Percentiles rank a stretch among this genome's conserved stretches.
Evolutionary conservation across 345 rosid genomes (phyloP).

Genomic region (Syzygium oleosum): DNA sequence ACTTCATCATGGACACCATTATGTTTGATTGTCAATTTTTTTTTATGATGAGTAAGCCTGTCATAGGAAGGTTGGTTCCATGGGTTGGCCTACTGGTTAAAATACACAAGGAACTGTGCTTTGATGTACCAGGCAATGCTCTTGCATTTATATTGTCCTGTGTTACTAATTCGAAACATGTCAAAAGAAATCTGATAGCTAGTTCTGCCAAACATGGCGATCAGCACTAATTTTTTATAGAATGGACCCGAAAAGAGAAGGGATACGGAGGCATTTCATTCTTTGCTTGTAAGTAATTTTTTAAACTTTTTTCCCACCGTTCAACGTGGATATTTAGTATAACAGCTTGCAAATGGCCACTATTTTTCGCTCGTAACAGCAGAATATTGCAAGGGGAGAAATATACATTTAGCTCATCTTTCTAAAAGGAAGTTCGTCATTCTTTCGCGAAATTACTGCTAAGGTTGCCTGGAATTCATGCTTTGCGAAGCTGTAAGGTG

Average conservation of each 20-base stretch:
- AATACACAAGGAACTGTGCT: not conserved
- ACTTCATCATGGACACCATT: not conserved
- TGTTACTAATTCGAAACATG: not conserved
- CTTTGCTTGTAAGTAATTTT: not conserved
- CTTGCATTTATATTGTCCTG: not conserved
- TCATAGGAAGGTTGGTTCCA: not conserved
- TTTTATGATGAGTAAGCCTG: not conserved
- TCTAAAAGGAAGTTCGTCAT: not conserved
- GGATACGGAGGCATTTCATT: not conserved
- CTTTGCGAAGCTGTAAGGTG: not conserved
- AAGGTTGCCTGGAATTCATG: not conserved
- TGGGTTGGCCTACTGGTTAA: not conserved
- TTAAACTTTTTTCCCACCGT: not conserved
- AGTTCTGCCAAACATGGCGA: not conserved
- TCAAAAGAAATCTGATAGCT: not conserved
- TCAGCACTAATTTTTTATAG: not conserved
- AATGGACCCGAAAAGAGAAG: not conserved
- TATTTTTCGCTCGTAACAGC: not conserved
- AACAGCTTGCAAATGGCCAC: not conserved
- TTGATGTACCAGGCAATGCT: not conserved
- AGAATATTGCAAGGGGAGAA: not conserved
- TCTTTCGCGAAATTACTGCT: not conserved
- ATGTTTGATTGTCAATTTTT: not conserved
- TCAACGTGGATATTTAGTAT: not conserved
- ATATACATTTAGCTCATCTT: not conserved